Evolutionary conservation across 768 basidiomycete genomes (phyloP).

Genomic region (Coprinellus micaceus): DNA sequence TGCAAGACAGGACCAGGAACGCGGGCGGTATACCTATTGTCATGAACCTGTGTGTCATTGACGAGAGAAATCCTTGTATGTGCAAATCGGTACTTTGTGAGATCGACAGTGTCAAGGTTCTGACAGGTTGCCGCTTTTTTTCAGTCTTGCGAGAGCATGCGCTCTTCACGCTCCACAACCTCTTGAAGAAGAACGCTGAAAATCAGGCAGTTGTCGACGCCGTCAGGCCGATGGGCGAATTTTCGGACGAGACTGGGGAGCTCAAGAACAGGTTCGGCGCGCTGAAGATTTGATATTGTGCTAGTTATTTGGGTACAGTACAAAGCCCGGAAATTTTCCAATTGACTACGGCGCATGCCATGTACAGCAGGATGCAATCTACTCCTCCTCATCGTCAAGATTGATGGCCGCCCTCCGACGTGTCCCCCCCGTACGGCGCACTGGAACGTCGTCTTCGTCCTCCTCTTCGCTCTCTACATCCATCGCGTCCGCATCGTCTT

Average conservation of each 20-base stretch:
- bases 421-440: slow-evolving; percentile 51
- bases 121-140: slow-evolving; percentile 11
- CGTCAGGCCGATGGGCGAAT: slow-evolving; percentile 59
- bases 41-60: slow-evolving; percentile 85
- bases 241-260: slow-evolving; percentile 51
- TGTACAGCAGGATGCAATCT: slow-evolving; percentile 15
- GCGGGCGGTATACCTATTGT: slow-evolving; percentile 77
- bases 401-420: slow-evolving; percentile 53
- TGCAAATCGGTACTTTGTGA: slow-evolving; percentile 19
- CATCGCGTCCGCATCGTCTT: slow-evolving; percentile 44
- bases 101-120: slow-evolving; percentile 4
- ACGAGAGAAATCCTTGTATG: slow-evolving; percentile 92
- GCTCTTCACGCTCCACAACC: slow-evolving; percentile 75
- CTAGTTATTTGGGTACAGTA: neutral
- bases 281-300: slow-evolving; percentile 28
- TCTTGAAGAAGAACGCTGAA: slow-evolving; percentile 70
- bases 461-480: slow-evolving; percentile 75
- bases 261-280: slow-evolving; percentile 38
- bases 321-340: neutral
- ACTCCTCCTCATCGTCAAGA: slow-evolving; percentile 66
- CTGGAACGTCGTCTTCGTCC: slow-evolving; percentile 67
- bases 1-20: slow-evolving; percentile 71
- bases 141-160: slow-evolving; percentile 90
- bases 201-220: slow-evolving; percentile 79
- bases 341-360: neutral